Percentiles rank a stretch among this genome's conserved stretches.
These are phyloP conservation scores for Phylloporus rhodoxanthus DNA, from an alignment of 768 basidiomycete species.

Conservation along the genomic window DNA sequence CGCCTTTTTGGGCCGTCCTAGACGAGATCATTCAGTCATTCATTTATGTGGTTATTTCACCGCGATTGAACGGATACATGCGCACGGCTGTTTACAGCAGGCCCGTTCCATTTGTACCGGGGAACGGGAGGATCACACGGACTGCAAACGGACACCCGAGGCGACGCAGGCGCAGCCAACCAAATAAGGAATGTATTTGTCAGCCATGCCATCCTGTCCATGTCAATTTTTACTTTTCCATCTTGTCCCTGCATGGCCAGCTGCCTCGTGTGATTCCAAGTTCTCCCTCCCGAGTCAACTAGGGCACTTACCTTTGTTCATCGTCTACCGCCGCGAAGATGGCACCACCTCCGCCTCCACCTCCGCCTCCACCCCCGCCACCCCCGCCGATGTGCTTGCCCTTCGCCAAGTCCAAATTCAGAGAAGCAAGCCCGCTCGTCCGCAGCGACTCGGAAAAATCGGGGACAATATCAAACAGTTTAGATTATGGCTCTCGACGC, in stretches of 20 bases:
- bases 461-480: constrained; percentile 36
- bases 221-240: constrained; percentile 24
- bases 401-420: constrained; percentile 33
- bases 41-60: constrained; percentile 2
- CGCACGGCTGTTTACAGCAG: constrained; percentile 12
- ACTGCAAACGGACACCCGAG: constrained; percentile 11
- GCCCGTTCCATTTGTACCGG: constrained; percentile 11
- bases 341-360: constrained; percentile 47
- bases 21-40: background rate
- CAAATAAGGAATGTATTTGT: constrained; percentile 20
- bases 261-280: constrained; percentile 26
- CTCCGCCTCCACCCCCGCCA: constrained; percentile 42
- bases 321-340: constrained; percentile 31
- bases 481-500: constrained; percentile 27
- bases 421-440: constrained; percentile 28
- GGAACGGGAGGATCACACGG: constrained; percentile 19
- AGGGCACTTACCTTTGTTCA: constrained; percentile 15
- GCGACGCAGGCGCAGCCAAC: constrained; percentile 20
- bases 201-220: constrained; percentile 11
- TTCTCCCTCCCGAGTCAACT: constrained; percentile 12
- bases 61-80: constrained; percentile 10
- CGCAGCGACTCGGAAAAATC: constrained; percentile 39
- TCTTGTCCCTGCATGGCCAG: constrained; percentile 14
- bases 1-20: background rate
- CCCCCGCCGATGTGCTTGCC: constrained; percentile 59